Conservation (phyloP, 2,329 filamentous ascomycete species). For the Proliferodiscus dingleyae region DNA sequence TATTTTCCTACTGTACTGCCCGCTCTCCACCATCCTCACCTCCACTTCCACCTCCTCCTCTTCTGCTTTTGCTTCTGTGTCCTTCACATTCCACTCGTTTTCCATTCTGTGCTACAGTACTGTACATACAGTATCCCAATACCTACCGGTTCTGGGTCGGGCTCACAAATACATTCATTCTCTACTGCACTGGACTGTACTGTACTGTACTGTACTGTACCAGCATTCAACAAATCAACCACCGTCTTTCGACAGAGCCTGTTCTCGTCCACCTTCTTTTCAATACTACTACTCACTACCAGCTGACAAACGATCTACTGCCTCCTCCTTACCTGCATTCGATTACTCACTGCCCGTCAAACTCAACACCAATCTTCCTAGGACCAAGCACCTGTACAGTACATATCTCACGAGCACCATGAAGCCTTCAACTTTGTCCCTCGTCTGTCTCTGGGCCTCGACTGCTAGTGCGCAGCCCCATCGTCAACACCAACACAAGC, state of each 20-base stretch:
- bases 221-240: not conserved
- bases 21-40: no score
- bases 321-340: not conserved
- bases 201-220: not conserved
- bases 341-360: not conserved
- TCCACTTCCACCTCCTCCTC: no score
- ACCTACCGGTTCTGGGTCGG: no score
- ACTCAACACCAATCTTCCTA: no score
- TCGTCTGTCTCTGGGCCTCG: conserved; percentile 27
- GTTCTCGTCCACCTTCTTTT: not conserved
- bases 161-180: not conserved
- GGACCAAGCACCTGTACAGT: not conserved
- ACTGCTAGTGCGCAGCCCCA: conserved; percentile 31
- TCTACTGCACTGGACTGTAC: not conserved
- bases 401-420: conserved; percentile 24
- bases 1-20: no score
- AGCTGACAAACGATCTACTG: not conserved
- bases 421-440: conserved; percentile 31
- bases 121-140: no score
- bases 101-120: no score
- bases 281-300: not conserved
- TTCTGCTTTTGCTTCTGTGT: no score
- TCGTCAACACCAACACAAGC: conserved; percentile 33
- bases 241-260: not conserved
- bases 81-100: no score